Base-by-base conservation (phyloP, 768 basidiomycete genomes). In the Amanita pallidorosea region DNA sequence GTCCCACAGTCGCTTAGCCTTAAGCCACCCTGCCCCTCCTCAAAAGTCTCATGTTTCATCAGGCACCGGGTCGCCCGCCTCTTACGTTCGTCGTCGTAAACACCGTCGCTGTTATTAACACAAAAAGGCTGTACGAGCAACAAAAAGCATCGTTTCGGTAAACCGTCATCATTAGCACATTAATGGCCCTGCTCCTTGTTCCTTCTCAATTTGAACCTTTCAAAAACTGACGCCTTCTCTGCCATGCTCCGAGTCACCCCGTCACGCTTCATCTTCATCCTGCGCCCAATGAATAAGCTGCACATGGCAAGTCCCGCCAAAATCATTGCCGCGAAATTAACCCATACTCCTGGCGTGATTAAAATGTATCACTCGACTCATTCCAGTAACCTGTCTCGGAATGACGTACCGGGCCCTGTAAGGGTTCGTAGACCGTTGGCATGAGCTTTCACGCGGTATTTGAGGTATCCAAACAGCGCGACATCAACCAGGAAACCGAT, bases 401-500 rank as follows among this genome's bases (percentile, higher is more conserved):
- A 33, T 33, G 54, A 25, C 73, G 54, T 57, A 88, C 87, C 88
- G 54, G 80, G 79, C 5, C 72, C 83, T 17, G 83, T 72, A 51
- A 69, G 67, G 11, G 85, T 84, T 40, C 61, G 67, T 3, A 67
- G 65, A n/a, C 58, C 55, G 20, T 74, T 62, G 49, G 69, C 64
- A 9, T 88, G 69, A 50, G 77, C 70, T 40, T 65, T 65, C 57
- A 85, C 70, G 55, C 81, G 69, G 47, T 81, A 70, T 60, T 76
- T 79, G 47, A 82, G 72, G 52, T 72, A 79, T 3, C 70, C 80
- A 58, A 70, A 83, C 27, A 91, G 75, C 12, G 85, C 83, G 53
- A 89, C 82, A 62, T 91, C 86, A 62, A 85, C 78, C 37, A 77
- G 76, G 59, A 90, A 87, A 1, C 85, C 80, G 54, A 88, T 77